These are phyloP conservation scores for Fusarium marasasianum DNA, from an alignment of 2,329 filamentous ascomycete species.

Conservation along the genomic window DNA sequence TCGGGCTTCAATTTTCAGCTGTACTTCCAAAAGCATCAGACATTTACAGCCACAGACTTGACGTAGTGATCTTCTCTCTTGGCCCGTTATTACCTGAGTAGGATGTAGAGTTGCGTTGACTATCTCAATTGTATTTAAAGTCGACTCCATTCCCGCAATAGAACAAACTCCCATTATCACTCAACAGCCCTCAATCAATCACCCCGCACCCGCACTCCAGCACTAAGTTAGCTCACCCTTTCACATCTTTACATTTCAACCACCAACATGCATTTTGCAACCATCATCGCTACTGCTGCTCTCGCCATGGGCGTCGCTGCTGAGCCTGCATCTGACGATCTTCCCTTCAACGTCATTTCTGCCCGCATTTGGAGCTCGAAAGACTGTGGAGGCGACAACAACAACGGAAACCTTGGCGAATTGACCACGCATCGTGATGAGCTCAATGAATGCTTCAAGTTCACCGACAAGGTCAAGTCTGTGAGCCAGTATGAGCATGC, in stretches of 20 bases:
- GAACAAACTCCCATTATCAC: not conserved
- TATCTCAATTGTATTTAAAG: not conserved
- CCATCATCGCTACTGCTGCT: not conserved
- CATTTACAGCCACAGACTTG: not conserved
- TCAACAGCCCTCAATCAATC: not conserved
- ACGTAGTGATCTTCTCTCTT: not conserved
- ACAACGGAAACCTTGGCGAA: constrained; percentile 10
- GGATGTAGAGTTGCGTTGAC: not conserved
- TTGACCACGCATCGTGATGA: constrained; percentile 2
- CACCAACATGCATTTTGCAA: constrained; percentile 10
- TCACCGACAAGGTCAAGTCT: not conserved
- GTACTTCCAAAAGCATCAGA: not conserved
- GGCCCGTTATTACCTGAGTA: not conserved
- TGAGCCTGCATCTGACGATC: not conserved
- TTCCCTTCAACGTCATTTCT: constrained; percentile 14
- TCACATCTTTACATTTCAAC: not conserved
- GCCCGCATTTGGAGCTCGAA: constrained; percentile 12
- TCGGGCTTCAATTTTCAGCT: not conserved
- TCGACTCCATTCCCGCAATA: not conserved
- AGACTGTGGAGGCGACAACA: constrained; percentile 6
- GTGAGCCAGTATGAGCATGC: constrained; percentile 12
- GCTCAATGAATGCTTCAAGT: constrained; percentile 4
- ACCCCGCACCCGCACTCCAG: not conserved
- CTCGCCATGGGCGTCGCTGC: constrained; percentile 8
- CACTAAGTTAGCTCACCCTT: not conserved